A percentile compares a stretch with the other conserved stretches of the same genome.
Evolutionary conservation across 768 basidiomycete genomes (phyloP).

Genomic region (Zangia roseola): DNA sequence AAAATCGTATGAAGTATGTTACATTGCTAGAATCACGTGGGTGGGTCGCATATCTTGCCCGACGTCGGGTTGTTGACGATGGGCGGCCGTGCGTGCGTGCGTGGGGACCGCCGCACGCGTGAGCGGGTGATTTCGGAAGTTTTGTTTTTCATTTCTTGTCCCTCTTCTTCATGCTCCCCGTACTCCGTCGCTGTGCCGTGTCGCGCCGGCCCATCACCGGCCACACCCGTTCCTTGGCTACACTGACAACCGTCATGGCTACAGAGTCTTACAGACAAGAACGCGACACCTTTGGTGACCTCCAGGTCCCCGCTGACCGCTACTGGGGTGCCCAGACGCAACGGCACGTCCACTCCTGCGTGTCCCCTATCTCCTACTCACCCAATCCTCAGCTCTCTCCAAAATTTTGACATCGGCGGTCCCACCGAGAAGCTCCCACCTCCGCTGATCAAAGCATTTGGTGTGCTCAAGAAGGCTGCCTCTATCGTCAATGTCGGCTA

Average conservation of each 20-base stretch:
- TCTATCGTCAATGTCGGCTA: slow-evolving; percentile 86
- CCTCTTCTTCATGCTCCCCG: slow-evolving; percentile 11
- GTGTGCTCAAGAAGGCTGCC: slow-evolving; percentile 96
- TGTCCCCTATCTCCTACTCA: slow-evolving; percentile 7
- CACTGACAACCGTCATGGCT: slow-evolving; percentile 11
- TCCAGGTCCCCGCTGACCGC: slow-evolving; percentile 81
- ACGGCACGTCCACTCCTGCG: slow-evolving; percentile 46
- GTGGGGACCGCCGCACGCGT: too few species aligned
- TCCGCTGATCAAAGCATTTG: slow-evolving; percentile 97
- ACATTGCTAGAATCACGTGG: slow-evolving; percentile 31
- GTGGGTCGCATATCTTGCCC: slow-evolving; percentile 13
- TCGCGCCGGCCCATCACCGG: slow-evolving; percentile 16
- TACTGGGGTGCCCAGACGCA: slow-evolving; percentile 99
- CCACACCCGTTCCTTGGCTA: slow-evolving; percentile 31
- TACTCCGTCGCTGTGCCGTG: slow-evolving; percentile 13
- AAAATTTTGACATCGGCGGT: slow-evolving; percentile 99
- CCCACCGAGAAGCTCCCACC: slow-evolving; percentile 89
- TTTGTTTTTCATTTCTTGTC: not conserved
- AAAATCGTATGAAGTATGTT: not conserved
- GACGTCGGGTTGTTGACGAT: not conserved
- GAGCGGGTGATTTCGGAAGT: slow-evolving; percentile 14
- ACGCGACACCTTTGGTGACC: slow-evolving; percentile 93
- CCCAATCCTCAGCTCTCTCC: slow-evolving; percentile 61
- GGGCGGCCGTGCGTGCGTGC: too few species aligned
- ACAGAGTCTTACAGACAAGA: slow-evolving; percentile 68